Evolutionary conservation across 2,329 filamentous ascomycete genomes (phyloP).

Genomic region (Seiridium unicorne): DNA sequence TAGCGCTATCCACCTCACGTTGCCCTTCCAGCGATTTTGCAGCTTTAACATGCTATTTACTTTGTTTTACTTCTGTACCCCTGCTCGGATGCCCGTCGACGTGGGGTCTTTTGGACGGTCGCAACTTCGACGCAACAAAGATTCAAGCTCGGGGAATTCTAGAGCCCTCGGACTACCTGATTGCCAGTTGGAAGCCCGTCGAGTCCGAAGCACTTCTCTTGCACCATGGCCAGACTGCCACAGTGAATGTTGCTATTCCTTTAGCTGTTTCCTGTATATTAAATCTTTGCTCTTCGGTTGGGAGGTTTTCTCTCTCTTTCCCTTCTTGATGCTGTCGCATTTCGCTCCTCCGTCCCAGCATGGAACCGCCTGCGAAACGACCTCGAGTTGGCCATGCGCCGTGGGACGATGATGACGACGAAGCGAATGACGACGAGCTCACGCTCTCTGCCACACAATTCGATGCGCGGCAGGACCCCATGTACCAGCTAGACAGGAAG

Average conservation of each 20-base stretch:
- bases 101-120: too few species aligned
- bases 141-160: too few species aligned
- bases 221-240: neutral
- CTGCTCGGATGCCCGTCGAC: too few species aligned
- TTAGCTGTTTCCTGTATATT: too few species aligned
- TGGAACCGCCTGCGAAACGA: constrained; percentile 62
- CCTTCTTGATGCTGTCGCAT: neutral
- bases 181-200: neutral
- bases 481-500: constrained; percentile 57
- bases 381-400: constrained; percentile 47
- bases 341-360: constrained; percentile 23
- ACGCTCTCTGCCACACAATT: constrained; percentile 46
- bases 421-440: constrained; percentile 44
- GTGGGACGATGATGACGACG: constrained; percentile 38
- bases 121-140: too few species aligned
- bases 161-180: too few species aligned
- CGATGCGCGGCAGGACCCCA: constrained; percentile 46
- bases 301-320: neutral
- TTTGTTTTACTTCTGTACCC: too few species aligned
- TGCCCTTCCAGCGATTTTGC: too few species aligned
- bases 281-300: neutral
- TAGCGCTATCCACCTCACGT: too few species aligned
- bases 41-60: too few species aligned
- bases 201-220: neutral
- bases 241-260: too few species aligned